These are phyloP conservation scores for Toxoplasma gondii DNA, from an alignment of 169 alveolate genomes.

Conservation along the genomic window DNA sequence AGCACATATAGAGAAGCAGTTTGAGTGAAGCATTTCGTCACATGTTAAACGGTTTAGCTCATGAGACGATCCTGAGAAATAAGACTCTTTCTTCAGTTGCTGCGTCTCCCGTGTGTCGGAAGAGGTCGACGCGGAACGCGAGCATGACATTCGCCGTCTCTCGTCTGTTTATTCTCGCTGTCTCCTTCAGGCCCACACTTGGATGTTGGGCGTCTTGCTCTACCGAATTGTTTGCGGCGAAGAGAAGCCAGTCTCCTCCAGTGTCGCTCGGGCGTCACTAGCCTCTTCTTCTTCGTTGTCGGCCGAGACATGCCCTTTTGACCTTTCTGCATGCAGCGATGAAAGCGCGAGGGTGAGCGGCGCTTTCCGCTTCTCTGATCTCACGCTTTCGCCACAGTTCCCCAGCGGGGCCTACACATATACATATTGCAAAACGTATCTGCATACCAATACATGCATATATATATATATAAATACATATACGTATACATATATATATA, in stretches of 20 bases:
- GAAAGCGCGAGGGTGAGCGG: not conserved
- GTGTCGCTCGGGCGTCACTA: not conserved
- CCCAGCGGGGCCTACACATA: no score
- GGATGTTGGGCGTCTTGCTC: slow-evolving; percentile 29
- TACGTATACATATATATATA: not conserved
- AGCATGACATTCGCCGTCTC: no score
- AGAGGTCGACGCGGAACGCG: no score
- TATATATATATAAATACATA: not conserved
- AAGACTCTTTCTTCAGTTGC: no score
- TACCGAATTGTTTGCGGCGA: slow-evolving; percentile 3
- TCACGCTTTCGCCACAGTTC: no score
- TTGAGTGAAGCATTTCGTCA: no score
- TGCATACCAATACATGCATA: not conserved
- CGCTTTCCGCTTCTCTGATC: not conserved
- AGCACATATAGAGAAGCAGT: no score
- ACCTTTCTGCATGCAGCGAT: not conserved
- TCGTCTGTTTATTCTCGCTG: not conserved
- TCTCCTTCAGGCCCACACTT: slow-evolving; percentile 19
- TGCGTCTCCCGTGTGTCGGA: no score
- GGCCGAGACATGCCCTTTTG: not conserved
- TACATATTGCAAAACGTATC: no score
- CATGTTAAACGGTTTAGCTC: no score
- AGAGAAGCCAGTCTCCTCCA: not conserved
- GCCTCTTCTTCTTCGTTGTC: not conserved
- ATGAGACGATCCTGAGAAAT: no score